Conservation (phyloP, 2,329 filamentous ascomycete species). For the Lecanosticta acicola region DNA sequence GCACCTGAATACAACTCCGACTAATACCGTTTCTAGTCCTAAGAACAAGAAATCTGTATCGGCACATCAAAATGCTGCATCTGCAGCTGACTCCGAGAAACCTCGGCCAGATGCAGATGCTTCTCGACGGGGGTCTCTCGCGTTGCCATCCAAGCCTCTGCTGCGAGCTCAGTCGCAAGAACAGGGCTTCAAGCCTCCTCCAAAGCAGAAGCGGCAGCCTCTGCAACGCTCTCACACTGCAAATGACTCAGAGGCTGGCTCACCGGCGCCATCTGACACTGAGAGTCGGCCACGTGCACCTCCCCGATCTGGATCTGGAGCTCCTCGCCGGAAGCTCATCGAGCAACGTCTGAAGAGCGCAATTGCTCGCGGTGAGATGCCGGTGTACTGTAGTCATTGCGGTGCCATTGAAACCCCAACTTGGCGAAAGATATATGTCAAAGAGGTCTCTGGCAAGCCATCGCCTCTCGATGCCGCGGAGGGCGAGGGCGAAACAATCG, state of each 20-base stretch:
- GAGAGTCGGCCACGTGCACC: constrained; percentile 25
- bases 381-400: constrained; percentile 85
- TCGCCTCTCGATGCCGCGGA: constrained; percentile 65
- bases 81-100: constrained; percentile 9
- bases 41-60: neutral
- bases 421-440: constrained; percentile 90
- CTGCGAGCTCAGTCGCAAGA: constrained; percentile 19
- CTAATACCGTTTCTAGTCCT: neutral
- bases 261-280: constrained; percentile 33
- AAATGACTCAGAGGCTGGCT: constrained; percentile 32
- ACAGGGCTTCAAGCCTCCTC: constrained; percentile 13
- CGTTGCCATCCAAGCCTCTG: constrained; percentile 28
- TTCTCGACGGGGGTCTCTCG: constrained; percentile 31
- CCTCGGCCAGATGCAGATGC: constrained; percentile 14
- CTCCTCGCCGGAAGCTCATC: constrained; percentile 62
- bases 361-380: constrained; percentile 75
- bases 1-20: neutral
- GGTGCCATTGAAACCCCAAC: constrained; percentile 93
- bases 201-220: constrained; percentile 33
- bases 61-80: constrained; percentile 8
- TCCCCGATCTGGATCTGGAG: constrained; percentile 43
- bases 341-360: constrained; percentile 51
- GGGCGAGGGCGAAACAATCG: constrained; percentile 66
- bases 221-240: constrained; percentile 20
- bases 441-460: constrained; percentile 64